Percentiles rank a stretch among this genome's conserved stretches.
Conservation (phyloP, 2,329 filamentous ascomycete genomes). For the Westerdykella aurantiaca region DNA sequence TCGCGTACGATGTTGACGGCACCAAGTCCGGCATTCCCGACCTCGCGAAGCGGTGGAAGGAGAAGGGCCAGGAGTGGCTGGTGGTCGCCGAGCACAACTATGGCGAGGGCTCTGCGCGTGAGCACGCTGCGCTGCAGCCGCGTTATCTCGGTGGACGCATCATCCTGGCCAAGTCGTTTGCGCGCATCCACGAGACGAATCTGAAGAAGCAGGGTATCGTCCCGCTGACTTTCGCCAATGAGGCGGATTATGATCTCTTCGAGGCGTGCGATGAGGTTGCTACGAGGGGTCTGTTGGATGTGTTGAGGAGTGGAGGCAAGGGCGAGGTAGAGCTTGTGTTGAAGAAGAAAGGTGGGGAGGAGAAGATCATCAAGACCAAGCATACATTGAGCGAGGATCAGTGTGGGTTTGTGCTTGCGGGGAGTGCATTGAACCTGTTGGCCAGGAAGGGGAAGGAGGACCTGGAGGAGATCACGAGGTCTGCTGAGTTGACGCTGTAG, state of each 20-base stretch:
- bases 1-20: slow-evolving; percentile 81
- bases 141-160: slow-evolving; percentile 82
- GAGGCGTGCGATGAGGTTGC: slow-evolving; percentile 74
- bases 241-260: slow-evolving; percentile 81
- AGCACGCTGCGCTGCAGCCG: slow-evolving; percentile 85
- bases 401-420: slow-evolving; percentile 84
- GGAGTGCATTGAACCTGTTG: slow-evolving; percentile 86
- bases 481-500: slow-evolving; percentile 37
- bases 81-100: slow-evolving; percentile 98
- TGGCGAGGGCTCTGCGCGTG: slow-evolving; percentile 81
- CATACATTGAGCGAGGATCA: slow-evolving; percentile 88
- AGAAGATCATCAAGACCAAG: slow-evolving; percentile 67
- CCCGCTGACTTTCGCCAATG: slow-evolving; percentile 82
- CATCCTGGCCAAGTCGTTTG: slow-evolving; percentile 81
- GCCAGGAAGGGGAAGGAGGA: slow-evolving; percentile 53
- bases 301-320: slow-evolving; percentile 69
- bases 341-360: slow-evolving; percentile 53
- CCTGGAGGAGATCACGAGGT: slow-evolving; percentile 33
- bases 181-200: slow-evolving; percentile 91
- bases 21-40: slow-evolving; percentile 74
- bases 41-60: slow-evolving; percentile 77
- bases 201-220: slow-evolving; percentile 97
- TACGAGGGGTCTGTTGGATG: slow-evolving; percentile 78
- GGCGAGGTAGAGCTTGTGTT: slow-evolving; percentile 65
- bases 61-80: slow-evolving; percentile 71